These are phyloP conservation scores for Picea abies DNA, from an alignment of 83 land plant species.

Conservation along the genomic window DNA sequence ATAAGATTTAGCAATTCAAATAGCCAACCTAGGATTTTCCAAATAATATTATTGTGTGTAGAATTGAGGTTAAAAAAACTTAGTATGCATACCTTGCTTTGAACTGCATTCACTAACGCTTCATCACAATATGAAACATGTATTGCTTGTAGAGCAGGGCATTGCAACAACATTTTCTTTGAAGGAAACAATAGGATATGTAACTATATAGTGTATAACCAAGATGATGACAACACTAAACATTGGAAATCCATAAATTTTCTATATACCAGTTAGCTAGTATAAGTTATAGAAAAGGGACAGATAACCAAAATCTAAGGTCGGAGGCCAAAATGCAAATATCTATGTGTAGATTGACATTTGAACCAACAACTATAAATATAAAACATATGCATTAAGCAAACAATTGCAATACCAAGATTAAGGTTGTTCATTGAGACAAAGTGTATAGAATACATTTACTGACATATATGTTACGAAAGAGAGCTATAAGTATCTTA, in stretches of 20 bases:
- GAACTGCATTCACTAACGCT: slow-evolving; percentile 34
- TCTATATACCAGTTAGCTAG: neutral
- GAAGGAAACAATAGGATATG: slow-evolving; percentile 6
- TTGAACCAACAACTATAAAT: neutral
- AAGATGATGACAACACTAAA: neutral
- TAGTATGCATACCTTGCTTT: slow-evolving; percentile 46
- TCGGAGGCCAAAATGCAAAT: neutral
- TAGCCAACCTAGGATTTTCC: neutral
- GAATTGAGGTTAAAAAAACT: neutral
- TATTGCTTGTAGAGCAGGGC: slow-evolving; percentile 51
- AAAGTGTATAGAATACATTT: no score
- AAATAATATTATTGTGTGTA: neutral
- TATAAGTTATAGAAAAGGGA: neutral
- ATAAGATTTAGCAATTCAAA: neutral
- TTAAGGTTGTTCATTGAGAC: slow-evolving; percentile 32
- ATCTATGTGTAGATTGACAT: neutral
- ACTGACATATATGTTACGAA: slow-evolving; percentile 35
- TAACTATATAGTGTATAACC: neutral
- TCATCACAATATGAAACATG: slow-evolving; percentile 58
- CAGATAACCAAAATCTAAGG: neutral
- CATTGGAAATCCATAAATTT: neutral
- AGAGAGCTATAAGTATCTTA: slow-evolving; percentile 60
- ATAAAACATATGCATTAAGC: neutral
- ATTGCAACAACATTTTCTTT: slow-evolving; percentile 61
- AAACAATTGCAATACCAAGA: slow-evolving; percentile 41